Percentiles rank a stretch among this genome's conserved stretches.
phyloP scores from a whole-genome alignment of 257 asterid species.

The Solanum etuberosum region DNA sequence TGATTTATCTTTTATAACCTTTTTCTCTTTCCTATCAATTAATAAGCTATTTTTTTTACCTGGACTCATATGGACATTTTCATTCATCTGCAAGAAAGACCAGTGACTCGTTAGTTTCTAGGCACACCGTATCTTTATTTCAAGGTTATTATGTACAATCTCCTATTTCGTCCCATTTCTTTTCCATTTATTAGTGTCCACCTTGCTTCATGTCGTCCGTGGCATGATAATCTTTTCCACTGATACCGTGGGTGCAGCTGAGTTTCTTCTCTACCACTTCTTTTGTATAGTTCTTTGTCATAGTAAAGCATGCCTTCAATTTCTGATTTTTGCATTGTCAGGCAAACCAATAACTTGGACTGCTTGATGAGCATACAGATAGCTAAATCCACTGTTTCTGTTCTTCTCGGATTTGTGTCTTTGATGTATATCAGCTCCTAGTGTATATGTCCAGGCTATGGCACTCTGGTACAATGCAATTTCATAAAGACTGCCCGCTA shows the following conservation, averaged over 20 bases:
- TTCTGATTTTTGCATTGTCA: not conserved
- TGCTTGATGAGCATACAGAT: not conserved
- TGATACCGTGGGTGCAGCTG: not conserved
- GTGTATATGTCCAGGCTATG: not conserved
- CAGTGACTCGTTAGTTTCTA: not conserved
- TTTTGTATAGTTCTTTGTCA: not conserved
- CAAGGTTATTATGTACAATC: not conserved
- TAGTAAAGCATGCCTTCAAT: not conserved
- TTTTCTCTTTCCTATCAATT: not conserved
- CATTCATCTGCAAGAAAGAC: not conserved
- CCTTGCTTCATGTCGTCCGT: not conserved
- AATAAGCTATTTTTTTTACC: not conserved
- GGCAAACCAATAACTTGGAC: not conserved
- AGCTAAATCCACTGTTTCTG: not conserved
- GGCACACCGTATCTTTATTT: not conserved
- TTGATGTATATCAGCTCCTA: not conserved
- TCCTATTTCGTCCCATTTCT: not conserved
- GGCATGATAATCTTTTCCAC: not conserved
- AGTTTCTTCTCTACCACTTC: not conserved
- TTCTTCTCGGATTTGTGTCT: not conserved
- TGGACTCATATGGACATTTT: not conserved
- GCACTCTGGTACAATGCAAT: not conserved
- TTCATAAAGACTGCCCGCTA: not conserved
- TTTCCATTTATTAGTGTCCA: not conserved
- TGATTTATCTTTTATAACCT: not conserved